Evolutionary conservation across 75 land plant genomes (phyloP), one percentile per base, ranked within the genome.

Genomic region (Larix kaempferi): DNA sequence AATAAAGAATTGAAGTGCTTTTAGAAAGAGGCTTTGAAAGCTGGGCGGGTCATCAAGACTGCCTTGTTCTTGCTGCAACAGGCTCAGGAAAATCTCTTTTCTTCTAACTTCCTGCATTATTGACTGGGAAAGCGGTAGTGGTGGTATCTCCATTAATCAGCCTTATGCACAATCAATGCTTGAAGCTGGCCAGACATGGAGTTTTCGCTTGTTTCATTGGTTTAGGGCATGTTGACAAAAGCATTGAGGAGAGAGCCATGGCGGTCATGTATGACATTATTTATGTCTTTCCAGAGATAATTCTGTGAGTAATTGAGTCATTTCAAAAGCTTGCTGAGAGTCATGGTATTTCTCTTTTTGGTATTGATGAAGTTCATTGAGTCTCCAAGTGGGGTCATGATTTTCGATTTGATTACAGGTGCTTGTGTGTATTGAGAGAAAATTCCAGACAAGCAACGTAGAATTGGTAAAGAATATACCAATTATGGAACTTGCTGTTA

Each of bases 401-500:
- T n/a, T n/a, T n/a, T n/a, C n/a, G n/a, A n/a, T n/a, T n/a, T n/a
- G n/a, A n/a, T n/a, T n/a, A n/a, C n/a, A n/a, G n/a, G n/a, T n/a
- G n/a, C n/a, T n/a, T n/a, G n/a, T n/a, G n/a, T n/a, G n/a, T n/a
- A n/a, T n/a, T n/a, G n/a, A n/a, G n/a, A n/a, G n/a, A n/a, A n/a
- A n/a, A n/a, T n/a, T n/a, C n/a, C n/a, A n/a, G n/a, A n/a, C n/a
- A n/a, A n/a, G n/a, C n/a, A n/a, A n/a, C n/a, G n/a, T n/a, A n/a
- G n/a, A n/a, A n/a, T n/a, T n/a, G n/a, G n/a, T n/a, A n/a, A n/a
- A n/a, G n/a, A n/a, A n/a, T n/a, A n/a, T n/a, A n/a, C n/a, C n/a
- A n/a, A 92, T 87, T 92, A 89, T 86, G 97, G 97, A 94, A 71
- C 85, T 94, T 74, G 89, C 97, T 59, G 94, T 92, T 56, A 94